Conservation (phyloP, 176 grass and related monocot species). For the Otatea glauca region DNA sequence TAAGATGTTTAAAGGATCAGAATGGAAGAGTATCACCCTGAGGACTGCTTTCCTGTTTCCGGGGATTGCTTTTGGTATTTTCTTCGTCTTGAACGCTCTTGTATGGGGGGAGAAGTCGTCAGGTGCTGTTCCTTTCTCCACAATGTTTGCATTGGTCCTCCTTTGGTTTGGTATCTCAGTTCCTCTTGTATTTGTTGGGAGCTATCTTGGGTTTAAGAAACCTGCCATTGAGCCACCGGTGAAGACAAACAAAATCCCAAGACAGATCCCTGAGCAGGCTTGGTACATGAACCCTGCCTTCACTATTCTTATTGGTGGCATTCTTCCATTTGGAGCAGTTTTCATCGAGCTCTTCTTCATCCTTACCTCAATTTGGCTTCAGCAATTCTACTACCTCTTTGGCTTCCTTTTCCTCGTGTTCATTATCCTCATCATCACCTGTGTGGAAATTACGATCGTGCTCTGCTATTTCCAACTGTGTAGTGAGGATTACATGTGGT, state of each 20-base stretch:
- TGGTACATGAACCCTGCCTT: conserved; percentile 54
- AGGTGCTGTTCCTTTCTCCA: conserved; percentile 51
- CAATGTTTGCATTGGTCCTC: conserved; percentile 53
- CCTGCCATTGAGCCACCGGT: conserved; percentile 45
- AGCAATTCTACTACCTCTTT: conserved; percentile 52
- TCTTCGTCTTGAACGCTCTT: conserved; percentile 51
- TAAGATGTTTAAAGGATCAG: conserved; percentile 54
- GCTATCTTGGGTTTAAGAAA: conserved; percentile 51
- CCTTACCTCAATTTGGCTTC: conserved; percentile 6
- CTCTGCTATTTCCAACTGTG: conserved; percentile 48
- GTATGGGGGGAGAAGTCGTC: conserved; percentile 51
- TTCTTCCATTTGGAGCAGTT: conserved; percentile 46
- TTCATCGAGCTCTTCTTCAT: conserved; percentile 29
- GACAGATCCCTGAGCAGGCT: conserved; percentile 50
- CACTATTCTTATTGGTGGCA: conserved; percentile 45
- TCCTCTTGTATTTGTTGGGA: conserved; percentile 52
- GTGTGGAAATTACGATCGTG: conserved; percentile 40
- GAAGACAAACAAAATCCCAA: conserved; percentile 51
- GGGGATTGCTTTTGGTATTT: conserved; percentile 34
- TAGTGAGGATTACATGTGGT: conserved; percentile 53
- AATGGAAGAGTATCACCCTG: conserved; percentile 52
- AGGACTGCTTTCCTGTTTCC: conserved; percentile 50
- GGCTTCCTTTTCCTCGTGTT: conserved; percentile 53
- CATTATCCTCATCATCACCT: conserved; percentile 50
- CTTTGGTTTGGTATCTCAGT: conserved; percentile 57